Percentiles rank a stretch among this genome's conserved stretches.
These are phyloP conservation scores for Nigrograna mackinnonii DNA, from an alignment of 2,329 filamentous ascomycete species.

Conservation along the genomic window DNA sequence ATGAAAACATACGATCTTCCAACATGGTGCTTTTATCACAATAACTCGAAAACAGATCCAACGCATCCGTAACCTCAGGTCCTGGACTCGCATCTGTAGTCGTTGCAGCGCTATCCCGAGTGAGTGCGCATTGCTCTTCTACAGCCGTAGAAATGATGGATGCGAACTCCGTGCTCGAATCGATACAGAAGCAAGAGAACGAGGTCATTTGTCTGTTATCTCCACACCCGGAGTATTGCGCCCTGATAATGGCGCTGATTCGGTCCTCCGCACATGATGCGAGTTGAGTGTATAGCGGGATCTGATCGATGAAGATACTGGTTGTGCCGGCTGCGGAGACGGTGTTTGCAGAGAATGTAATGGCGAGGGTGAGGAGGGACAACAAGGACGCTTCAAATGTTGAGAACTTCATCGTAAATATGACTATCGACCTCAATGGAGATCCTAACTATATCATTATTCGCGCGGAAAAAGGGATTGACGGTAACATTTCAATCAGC, in stretches of 20 bases:
- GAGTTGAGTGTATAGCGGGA: not conserved
- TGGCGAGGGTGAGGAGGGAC: not conserved
- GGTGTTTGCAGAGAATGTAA: not conserved
- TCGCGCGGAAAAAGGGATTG: too few species aligned
- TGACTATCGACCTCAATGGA: too few species aligned
- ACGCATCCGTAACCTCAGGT: not conserved
- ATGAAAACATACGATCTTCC: not conserved
- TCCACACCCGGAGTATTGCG: not conserved
- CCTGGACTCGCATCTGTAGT: not conserved
- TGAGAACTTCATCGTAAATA: too few species aligned
- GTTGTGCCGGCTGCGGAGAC: not conserved
- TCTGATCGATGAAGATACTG: conserved; percentile 2
- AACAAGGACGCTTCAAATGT: too few species aligned
- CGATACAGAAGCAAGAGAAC: conserved; percentile 1
- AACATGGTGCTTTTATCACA: not conserved
- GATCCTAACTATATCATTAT: too few species aligned
- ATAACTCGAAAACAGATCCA: not conserved
- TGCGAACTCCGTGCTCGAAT: not conserved
- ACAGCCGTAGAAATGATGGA: not conserved
- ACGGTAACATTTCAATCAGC: too few species aligned
- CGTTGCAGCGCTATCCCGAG: not conserved
- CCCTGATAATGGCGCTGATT: not conserved
- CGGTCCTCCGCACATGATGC: conserved; percentile 1
- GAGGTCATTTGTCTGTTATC: not conserved
- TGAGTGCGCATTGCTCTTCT: not conserved